phyloP scores from a whole-genome alignment of 179 eudicot genomes.

The Amaranthus tricolor region DNA sequence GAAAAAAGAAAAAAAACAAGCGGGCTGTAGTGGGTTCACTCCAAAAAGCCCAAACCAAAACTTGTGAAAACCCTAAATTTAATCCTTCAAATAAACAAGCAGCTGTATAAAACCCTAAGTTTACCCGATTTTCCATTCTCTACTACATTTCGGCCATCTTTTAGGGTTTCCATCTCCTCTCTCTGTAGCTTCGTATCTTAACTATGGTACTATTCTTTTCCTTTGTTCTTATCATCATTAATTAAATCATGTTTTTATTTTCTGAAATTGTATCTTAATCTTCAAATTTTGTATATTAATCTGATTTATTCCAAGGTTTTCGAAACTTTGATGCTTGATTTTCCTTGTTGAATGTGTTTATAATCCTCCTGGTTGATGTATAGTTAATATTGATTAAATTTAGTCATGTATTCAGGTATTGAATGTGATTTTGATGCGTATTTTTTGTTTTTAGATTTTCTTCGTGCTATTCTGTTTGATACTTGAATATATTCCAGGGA shows the following conservation, averaged over 20 bases:
- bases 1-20: no score
- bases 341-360: neutral
- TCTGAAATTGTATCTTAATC: neutral
- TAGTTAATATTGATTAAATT: no score
- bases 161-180: neutral
- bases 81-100: neutral
- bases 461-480: no score
- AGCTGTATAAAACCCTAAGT: slow-evolving; percentile 16
- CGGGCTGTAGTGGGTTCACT: no score
- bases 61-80: slow-evolving; percentile 3
- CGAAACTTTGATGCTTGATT: neutral
- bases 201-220: slow-evolving; percentile 13
- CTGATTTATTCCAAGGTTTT: neutral
- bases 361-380: no score
- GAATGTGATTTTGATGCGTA: no score
- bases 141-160: neutral
- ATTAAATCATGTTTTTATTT: no score
- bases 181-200: neutral
- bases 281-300: neutral
- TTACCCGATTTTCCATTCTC: slow-evolving; percentile 1
- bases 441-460: no score
- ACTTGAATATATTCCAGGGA: no score
- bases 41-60: slow-evolving; percentile 8
- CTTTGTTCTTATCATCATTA: neutral
- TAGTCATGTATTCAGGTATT: no score